Evolutionary conservation across 768 basidiomycete genomes (phyloP).

Genomic region (Lentinus brumalis): DNA sequence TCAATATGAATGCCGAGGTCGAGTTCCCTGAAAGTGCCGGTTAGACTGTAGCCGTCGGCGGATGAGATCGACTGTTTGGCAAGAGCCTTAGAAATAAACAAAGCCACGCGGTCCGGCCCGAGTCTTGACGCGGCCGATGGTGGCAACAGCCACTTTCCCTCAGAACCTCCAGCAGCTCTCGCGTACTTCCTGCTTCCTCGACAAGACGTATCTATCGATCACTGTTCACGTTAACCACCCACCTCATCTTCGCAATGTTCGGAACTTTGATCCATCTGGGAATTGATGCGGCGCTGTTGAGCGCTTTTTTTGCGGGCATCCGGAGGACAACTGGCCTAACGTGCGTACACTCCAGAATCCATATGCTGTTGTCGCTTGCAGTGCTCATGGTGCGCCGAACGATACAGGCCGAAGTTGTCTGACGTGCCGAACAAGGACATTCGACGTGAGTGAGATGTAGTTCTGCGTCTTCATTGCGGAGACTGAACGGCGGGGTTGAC

Average conservation of each 20-base stretch:
- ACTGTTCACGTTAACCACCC: neutral
- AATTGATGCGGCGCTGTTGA: conserved; percentile 77
- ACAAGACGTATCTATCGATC: neutral
- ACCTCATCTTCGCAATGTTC: conserved; percentile 45
- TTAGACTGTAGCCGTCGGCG: neutral
- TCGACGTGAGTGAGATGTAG: conserved; percentile 59
- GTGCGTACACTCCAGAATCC: conserved; percentile 45
- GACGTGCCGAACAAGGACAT: conserved; percentile 88
- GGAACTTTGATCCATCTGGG: conserved; percentile 72
- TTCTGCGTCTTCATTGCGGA: neutral
- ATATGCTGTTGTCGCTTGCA: neutral
- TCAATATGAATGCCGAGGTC: neutral
- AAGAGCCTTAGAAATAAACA: conserved; percentile 27
- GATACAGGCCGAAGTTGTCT: conserved; percentile 64
- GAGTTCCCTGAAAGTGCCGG: neutral
- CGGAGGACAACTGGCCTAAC: conserved; percentile 84
- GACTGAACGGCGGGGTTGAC: neutral
- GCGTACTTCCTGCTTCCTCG: neutral
- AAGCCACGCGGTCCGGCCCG: conserved; percentile 21
- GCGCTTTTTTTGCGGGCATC: conserved; percentile 82
- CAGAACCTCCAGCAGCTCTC: neutral
- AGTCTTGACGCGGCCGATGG: neutral
- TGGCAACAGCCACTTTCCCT: neutral
- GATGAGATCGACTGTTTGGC: conserved; percentile 22
- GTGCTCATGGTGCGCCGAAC: neutral